Percentiles rank a stretch among this genome's conserved stretches.
These are phyloP conservation scores for Aspergillus cejpii DNA, from an alignment of 2,329 filamentous ascomycete genomes.

Conservation along the genomic window DNA sequence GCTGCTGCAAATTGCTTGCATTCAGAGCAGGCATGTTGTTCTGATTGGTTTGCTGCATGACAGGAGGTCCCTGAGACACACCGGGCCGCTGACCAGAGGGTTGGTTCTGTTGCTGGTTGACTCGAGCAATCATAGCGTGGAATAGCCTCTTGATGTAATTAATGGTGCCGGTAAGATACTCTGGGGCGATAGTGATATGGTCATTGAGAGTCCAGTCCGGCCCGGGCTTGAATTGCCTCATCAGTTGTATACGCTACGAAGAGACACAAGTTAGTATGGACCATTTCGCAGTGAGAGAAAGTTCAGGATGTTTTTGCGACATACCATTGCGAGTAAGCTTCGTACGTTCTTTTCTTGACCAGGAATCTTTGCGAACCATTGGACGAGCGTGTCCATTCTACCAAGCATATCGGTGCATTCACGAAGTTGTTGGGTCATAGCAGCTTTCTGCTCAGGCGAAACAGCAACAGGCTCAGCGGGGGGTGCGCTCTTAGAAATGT, in stretches of 20 bases:
- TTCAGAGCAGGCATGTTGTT: constrained; percentile 34
- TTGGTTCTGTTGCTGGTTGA: constrained; percentile 30
- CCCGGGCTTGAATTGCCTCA: constrained; percentile 41
- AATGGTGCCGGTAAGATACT: constrained; percentile 35
- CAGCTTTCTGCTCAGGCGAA: constrained; percentile 34
- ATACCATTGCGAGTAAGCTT: constrained; percentile 36
- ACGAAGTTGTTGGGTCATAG: constrained; percentile 37
- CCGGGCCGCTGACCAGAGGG: constrained; percentile 19
- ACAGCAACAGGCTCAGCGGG: constrained; percentile 30
- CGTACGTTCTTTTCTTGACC: constrained; percentile 37
- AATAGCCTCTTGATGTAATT: constrained; percentile 40
- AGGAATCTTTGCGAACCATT: constrained; percentile 35
- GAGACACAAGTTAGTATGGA: constrained; percentile 13
- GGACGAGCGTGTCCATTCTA: constrained; percentile 40
- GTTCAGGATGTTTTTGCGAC: constrained; percentile 6
- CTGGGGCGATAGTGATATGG: constrained; percentile 39
- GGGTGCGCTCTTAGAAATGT: constrained; percentile 30
- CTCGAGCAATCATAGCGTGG: constrained; percentile 31
- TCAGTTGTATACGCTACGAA: constrained; percentile 38
- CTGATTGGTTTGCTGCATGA: constrained; percentile 20
- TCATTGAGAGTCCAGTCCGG: constrained; percentile 41
- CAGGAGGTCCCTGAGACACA: constrained; percentile 15
- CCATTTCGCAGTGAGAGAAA: background rate
- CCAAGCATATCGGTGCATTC: constrained; percentile 39
- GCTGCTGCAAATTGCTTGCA: constrained; percentile 44